Evolutionary conservation across 176 grass and related monocot genomes (phyloP).

Genomic region (Olyra latifolia): DNA sequence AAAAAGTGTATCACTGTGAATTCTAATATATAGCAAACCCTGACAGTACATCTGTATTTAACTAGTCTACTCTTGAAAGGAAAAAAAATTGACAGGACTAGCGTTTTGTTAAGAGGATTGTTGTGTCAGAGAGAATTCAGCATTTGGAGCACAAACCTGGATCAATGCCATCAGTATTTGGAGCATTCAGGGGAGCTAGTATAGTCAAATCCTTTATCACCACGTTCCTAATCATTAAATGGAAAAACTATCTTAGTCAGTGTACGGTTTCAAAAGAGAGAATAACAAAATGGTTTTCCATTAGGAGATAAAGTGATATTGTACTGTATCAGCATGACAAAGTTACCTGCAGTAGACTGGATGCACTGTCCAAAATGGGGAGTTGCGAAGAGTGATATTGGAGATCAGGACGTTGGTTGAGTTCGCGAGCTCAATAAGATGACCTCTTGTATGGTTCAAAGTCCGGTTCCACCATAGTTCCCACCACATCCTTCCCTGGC

Average conservation of each 20-base stretch:
- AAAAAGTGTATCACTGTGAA: not conserved
- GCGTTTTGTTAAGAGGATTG: not conserved
- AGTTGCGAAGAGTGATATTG: conserved; percentile 72
- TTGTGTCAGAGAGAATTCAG: not conserved
- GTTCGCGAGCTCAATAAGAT: conserved; percentile 79
- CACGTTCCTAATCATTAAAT: conserved; percentile 61
- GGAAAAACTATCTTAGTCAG: not conserved
- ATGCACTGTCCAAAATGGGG: conserved; percentile 98
- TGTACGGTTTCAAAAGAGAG: conserved; percentile 8
- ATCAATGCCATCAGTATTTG: conserved; percentile 97
- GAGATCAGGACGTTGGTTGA: conserved; percentile 76
- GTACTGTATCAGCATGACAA: not conserved
- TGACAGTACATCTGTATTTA: not conserved
- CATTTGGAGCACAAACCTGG: conserved; percentile 53
- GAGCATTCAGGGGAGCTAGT: conserved; percentile 74
- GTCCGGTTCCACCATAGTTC: conserved; percentile 90
- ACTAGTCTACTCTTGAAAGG: not conserved
- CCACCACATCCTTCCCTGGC: conserved; percentile 94
- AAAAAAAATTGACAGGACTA: not conserved
- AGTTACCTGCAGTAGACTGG: conserved; percentile 89
- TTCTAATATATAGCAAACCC: not conserved
- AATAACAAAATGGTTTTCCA: not conserved
- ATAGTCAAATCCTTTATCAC: conserved; percentile 79
- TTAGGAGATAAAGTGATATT: conserved; percentile 5
- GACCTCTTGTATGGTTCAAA: conserved; percentile 79